phyloP scores from a whole-genome alignment of 169 alveolate species.

The Theileria annulata region DNA sequence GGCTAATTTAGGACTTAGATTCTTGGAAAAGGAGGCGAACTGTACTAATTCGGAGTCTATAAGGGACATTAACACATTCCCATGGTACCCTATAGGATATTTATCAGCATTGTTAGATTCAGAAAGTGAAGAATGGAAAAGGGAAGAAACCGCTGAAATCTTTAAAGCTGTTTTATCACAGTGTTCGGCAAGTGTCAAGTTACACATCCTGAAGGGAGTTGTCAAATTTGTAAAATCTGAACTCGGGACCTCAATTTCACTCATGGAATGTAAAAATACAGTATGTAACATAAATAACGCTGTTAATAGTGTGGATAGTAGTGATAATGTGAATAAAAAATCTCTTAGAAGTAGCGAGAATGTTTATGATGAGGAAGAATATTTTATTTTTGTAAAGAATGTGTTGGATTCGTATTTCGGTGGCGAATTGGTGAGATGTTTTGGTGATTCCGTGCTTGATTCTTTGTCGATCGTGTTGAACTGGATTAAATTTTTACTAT shows the following conservation, averaged over 20 bases:
- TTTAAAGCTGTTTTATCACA: conserved; percentile 16
- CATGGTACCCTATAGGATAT: conserved; percentile 53
- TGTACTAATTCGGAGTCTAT: not conserved
- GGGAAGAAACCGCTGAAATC: not conserved
- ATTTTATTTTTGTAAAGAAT: not conserved
- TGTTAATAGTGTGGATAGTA: not conserved
- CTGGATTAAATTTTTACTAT: conserved; percentile 15
- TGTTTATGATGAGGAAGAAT: not conserved
- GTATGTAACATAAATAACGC: not conserved
- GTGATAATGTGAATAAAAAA: not conserved
- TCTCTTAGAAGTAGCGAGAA: not conserved
- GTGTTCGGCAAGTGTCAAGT: conserved; percentile 9
- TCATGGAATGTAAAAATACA: conserved; percentile 22
- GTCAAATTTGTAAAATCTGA: conserved; percentile 1
- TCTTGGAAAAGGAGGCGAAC: not conserved
- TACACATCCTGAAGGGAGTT: conserved; percentile 23
- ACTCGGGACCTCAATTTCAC: not conserved
- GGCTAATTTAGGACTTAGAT: not conserved
- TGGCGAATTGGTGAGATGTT: not conserved
- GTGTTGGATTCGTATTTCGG: not conserved
- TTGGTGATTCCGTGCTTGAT: not conserved
- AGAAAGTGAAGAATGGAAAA: conserved; percentile 5
- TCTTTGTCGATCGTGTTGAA: conserved; percentile 17
- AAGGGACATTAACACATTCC: not conserved
- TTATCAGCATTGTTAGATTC: conserved; percentile 17